Evolutionary conservation across 75 land plant genomes (phyloP).

Genomic region (Pseudotsuga menziesii): DNA sequence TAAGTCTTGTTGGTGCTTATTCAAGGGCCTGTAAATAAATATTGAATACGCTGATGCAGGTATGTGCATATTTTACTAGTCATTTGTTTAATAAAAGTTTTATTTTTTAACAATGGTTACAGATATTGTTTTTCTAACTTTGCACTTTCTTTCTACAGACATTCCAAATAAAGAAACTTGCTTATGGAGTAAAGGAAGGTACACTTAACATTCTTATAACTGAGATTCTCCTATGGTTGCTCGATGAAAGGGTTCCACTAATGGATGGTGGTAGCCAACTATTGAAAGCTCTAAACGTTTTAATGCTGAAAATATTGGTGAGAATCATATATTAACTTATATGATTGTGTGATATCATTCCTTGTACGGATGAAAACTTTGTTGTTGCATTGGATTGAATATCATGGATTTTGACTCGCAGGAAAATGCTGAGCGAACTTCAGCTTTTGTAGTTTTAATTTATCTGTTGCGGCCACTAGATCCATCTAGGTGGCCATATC

Average conservation of each 20-base stretch:
- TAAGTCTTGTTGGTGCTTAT: slow-evolving; percentile 88
- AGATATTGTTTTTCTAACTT: not conserved
- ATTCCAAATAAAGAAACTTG: slow-evolving; percentile 93
- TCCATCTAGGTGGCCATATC: slow-evolving; percentile 75
- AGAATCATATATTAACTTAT: slow-evolving; percentile 2
- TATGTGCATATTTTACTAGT: slow-evolving; percentile 16
- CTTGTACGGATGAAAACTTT: not conserved
- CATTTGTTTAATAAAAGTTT: not conserved
- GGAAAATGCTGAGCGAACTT: slow-evolving; percentile 99
- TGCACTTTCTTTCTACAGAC: slow-evolving; percentile 51
- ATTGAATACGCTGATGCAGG: slow-evolving; percentile 97
- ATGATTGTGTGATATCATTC: not conserved
- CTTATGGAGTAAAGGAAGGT: slow-evolving; percentile 81
- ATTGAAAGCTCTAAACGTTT: slow-evolving; percentile 90
- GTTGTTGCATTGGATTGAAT: not conserved
- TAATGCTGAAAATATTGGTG: slow-evolving; percentile 99
- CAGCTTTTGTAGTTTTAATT: slow-evolving; percentile 94
- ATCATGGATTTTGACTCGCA: slow-evolving; percentile 22
- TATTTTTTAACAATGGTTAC: not conserved
- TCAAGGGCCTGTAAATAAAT: slow-evolving; percentile 99
- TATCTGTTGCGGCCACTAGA: slow-evolving; percentile 83
- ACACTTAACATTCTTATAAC: slow-evolving; percentile 88
- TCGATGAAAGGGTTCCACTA: slow-evolving; percentile 91
- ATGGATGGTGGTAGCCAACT: slow-evolving; percentile 99
- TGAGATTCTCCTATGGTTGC: slow-evolving; percentile 94